These are phyloP conservation scores for Phialophora expanda DNA, from an alignment of 2,329 filamentous ascomycete genomes.

Conservation along the genomic window DNA sequence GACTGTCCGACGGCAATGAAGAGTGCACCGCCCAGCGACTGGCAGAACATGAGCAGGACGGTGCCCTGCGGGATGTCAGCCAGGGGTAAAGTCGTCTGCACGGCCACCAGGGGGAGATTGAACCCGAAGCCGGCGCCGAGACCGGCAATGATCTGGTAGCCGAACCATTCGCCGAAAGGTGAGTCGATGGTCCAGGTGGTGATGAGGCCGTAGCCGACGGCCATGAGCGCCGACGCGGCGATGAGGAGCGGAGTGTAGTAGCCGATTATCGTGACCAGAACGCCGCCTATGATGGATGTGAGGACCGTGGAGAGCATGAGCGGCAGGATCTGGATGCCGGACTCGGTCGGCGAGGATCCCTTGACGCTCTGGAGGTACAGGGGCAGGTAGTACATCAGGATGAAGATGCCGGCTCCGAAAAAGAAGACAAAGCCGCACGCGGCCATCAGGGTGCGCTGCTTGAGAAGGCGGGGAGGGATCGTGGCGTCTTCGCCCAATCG, in stretches of 20 bases:
- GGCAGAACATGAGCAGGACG: conserved; percentile 61
- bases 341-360: conserved; percentile 38
- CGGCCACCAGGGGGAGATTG: conserved; percentile 43
- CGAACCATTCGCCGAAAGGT: conserved; percentile 40
- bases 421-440: conserved; percentile 38
- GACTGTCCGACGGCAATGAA: conserved; percentile 69
- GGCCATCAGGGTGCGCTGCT: conserved; percentile 39
- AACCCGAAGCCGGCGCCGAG: conserved; percentile 40
- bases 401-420: conserved; percentile 35
- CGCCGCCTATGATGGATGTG: conserved; percentile 40
- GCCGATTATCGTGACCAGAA: conserved; percentile 38
- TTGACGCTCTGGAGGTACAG: conserved; percentile 44
- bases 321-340: conserved; percentile 46
- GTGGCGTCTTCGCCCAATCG: conserved; percentile 35
- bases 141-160: conserved; percentile 42
- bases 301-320: conserved; percentile 46
- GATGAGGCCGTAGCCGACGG: conserved; percentile 34
- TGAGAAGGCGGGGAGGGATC: conserved; percentile 40
- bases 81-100: conserved; percentile 38
- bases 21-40: conserved; percentile 68
- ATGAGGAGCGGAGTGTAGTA: conserved; percentile 42
- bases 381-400: conserved; percentile 42
- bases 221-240: conserved; percentile 37
- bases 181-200: conserved; percentile 40
- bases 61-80: conserved; percentile 41